Conservation (phyloP, 345 rosid genomes). For the Melaleuca quinquenervia region DNA sequence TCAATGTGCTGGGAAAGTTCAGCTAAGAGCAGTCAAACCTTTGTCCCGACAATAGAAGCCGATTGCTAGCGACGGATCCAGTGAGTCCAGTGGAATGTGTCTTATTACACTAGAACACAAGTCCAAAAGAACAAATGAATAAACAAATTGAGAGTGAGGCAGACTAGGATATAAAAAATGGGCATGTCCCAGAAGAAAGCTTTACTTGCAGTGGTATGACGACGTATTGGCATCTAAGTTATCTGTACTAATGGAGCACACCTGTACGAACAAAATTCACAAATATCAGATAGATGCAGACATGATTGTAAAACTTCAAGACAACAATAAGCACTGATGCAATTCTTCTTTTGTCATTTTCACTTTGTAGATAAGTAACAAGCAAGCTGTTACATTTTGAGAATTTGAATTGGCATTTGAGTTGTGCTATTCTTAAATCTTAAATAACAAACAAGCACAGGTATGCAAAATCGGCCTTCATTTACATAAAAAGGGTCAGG, state of each 20-base stretch:
- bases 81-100: slow-evolving; percentile 54
- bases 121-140: neutral
- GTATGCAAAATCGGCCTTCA: neutral
- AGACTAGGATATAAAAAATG: neutral
- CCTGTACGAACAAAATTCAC: slow-evolving; percentile 20
- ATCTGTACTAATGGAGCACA: slow-evolving; percentile 37
- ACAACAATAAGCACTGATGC: neutral
- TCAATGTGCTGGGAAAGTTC: neutral
- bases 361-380: neutral
- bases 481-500: neutral
- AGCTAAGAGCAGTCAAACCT: slow-evolving; percentile 28
- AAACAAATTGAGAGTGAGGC: neutral
- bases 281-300: neutral
- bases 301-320: neutral
- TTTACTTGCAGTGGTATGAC: slow-evolving; percentile 80
- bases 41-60: slow-evolving; percentile 87
- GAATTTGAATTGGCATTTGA: neutral
- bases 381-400: neutral
- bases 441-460: neutral
- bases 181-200: slow-evolving; percentile 4
- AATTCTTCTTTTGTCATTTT: neutral
- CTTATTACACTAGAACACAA: slow-evolving; percentile 35
- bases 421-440: neutral
- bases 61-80: slow-evolving; percentile 86
- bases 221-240: slow-evolving; percentile 64